Evolutionary conservation across 140 eudicot genomes (phyloP).

Genomic region (Anethum foeniculum): DNA sequence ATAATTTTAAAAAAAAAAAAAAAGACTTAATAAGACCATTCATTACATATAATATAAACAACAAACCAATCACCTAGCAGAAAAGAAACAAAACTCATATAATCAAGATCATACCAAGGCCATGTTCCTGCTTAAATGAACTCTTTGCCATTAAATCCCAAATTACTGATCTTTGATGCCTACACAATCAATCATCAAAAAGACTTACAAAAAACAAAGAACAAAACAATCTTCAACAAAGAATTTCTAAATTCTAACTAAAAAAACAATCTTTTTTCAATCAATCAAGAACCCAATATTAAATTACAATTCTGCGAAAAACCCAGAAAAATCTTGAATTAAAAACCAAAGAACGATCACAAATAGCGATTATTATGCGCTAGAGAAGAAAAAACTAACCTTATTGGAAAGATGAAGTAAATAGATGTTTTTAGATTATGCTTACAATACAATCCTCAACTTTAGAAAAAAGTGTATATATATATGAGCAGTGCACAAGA

Average conservation of each 20-base stretch:
- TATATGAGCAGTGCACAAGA: background rate
- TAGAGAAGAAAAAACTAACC: background rate
- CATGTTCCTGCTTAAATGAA: constrained; percentile 10
- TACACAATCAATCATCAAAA: background rate
- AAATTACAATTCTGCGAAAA: background rate
- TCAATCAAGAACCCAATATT: background rate
- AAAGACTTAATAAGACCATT: background rate
- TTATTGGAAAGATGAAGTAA: background rate
- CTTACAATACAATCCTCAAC: background rate
- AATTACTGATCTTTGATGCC: background rate
- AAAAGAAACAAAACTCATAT: background rate
- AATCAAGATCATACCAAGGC: constrained; percentile 10
- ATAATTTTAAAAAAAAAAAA: background rate
- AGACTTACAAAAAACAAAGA: background rate
- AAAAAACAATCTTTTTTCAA: background rate
- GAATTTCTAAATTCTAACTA: background rate
- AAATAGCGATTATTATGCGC: background rate
- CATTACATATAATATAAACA: background rate
- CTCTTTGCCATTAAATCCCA: constrained; percentile 10
- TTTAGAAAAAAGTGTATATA: background rate
- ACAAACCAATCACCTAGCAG: background rate
- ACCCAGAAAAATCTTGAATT: background rate
- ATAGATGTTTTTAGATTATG: background rate
- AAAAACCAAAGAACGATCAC: background rate
- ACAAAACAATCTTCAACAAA: background rate